Conservation (phyloP, 805 yeast species). For the Candida krabiensis region DNA sequence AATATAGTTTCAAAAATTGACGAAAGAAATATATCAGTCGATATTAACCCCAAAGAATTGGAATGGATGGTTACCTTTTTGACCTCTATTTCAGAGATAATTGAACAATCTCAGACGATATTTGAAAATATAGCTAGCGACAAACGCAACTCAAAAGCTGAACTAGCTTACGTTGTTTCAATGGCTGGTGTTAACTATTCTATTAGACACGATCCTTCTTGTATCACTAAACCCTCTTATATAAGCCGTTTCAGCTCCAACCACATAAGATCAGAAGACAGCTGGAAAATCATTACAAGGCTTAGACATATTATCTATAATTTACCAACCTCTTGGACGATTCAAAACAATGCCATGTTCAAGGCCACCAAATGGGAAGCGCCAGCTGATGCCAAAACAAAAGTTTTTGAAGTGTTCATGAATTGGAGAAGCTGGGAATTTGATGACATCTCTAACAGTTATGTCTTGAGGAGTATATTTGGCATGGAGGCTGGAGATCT, state of each 20-base stretch:
- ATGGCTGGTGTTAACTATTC: constrained; percentile 39
- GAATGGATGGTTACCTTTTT: constrained; percentile 20
- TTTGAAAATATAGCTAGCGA: constrained; percentile 11
- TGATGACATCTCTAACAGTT: constrained; percentile 55
- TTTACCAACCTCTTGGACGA: constrained; percentile 56
- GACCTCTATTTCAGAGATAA: constrained; percentile 7
- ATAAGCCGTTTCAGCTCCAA: constrained; percentile 67
- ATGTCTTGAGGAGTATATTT: constrained; percentile 54
- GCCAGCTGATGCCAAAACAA: constrained; percentile 52
- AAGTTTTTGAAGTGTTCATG: constrained; percentile 59
- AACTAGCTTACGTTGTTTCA: constrained; percentile 42
- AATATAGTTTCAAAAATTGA: constrained; percentile 10
- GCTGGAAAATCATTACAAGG: constrained; percentile 85
- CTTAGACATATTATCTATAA: constrained; percentile 68
- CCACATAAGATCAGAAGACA: constrained; percentile 76
- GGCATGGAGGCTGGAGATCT: constrained; percentile 21
- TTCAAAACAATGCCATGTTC: constrained; percentile 33
- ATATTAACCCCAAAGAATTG: constrained; percentile 20
- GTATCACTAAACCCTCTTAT: constrained; percentile 85
- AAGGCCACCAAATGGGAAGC: constrained; percentile 38
- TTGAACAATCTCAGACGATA: constrained; percentile 7
- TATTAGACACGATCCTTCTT: constrained; percentile 83
- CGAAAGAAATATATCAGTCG: constrained; percentile 16
- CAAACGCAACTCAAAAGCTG: constrained; percentile 29
- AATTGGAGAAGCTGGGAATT: constrained; percentile 95